Percentiles rank a stretch among this genome's conserved stretches.
Conservation (phyloP, 352 stramenopile genomes). For the Blastocystis sp. region DNA sequence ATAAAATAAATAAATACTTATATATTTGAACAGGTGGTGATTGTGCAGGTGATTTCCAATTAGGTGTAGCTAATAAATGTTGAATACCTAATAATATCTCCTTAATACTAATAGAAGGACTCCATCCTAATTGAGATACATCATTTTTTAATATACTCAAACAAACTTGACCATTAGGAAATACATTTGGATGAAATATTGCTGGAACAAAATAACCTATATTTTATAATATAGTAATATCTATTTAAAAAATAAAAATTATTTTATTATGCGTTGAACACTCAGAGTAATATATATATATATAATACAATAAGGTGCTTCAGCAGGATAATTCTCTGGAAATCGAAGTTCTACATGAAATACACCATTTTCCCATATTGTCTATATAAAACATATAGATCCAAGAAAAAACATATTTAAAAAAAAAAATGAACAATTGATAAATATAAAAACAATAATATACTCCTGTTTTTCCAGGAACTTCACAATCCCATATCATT, state of each 20-base stretch:
- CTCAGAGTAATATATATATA: no score
- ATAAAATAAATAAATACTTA: not conserved
- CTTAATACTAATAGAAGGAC: slow-evolving; percentile 33
- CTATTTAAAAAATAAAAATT: no score
- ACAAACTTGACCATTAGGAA: slow-evolving; percentile 27
- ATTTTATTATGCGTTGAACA: no score
- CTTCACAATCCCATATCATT: slow-evolving; percentile 32
- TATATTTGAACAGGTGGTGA: slow-evolving; percentile 21
- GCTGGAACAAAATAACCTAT: slow-evolving; percentile 34
- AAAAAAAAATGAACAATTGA: no score
- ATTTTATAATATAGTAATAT: not conserved
- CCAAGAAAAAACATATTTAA: no score
- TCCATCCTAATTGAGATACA: slow-evolving; percentile 28
- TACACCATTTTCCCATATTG: slow-evolving; percentile 33
- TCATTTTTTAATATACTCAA: slow-evolving; percentile 33
- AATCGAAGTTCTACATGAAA: slow-evolving; percentile 10
- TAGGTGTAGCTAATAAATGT: slow-evolving; percentile 19
- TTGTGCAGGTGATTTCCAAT: slow-evolving; percentile 28
- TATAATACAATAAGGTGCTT: slow-evolving; percentile 13
- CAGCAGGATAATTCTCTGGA: slow-evolving; percentile 25
- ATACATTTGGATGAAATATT: slow-evolving; percentile 35
- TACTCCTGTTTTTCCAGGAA: slow-evolving; percentile 34
- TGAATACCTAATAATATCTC: slow-evolving; percentile 33
- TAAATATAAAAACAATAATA: no score
- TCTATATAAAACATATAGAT: no score